Base-by-base conservation (phyloP, 441 rosid species). In the Rhodomyrtus psidioides region DNA sequence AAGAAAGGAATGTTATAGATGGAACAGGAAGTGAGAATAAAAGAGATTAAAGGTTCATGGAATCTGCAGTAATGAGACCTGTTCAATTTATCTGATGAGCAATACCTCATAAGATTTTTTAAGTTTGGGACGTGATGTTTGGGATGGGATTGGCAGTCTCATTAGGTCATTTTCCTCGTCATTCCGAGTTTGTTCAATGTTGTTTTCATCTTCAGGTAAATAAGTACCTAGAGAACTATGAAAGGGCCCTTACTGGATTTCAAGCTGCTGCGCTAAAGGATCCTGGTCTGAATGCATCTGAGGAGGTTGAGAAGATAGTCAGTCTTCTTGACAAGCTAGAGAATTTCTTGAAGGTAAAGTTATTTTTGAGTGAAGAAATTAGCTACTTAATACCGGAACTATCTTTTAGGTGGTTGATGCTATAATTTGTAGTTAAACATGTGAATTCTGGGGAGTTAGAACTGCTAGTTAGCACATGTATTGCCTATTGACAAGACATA, bases 251-350 rank as follows among this genome's bases (percentile, higher is more conserved):
- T 83, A 89, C 89, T 83, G 94, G 95, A 86, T 94, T 92, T 90
- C 95, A 94, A 93, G 93, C 96, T 74, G 96, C 97, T 84, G 90
- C 94, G 62, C 85, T 89, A 28, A 94, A 89, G 93, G 97, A 94
- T 89, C 97, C 97, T 53, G 91, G 93, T 87, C 92, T 94, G 53
- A 91, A 91, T 89, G 96, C 94, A 84, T 60, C 87, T 53, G 92
- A 88, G 88, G 96, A 94, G 91, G 94, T 93, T 84, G 91, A 89
- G 84, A 93, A 89, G 89, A 90, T 93, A 57, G 89, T 94, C 86
- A 91, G 90, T 89, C 95, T 94, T 90, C 93, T 94, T 16, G 90
- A 94, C 83, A 94, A 93, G 87, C 85, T 94, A 79, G 94, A 94
- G 42, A 91, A 85, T 83, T 85, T 91, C 84, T 83, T 92, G 90